phyloP scores from a whole-genome alignment of 768 basidiomycete genomes.

The Psilocybe tampanensis region DNA sequence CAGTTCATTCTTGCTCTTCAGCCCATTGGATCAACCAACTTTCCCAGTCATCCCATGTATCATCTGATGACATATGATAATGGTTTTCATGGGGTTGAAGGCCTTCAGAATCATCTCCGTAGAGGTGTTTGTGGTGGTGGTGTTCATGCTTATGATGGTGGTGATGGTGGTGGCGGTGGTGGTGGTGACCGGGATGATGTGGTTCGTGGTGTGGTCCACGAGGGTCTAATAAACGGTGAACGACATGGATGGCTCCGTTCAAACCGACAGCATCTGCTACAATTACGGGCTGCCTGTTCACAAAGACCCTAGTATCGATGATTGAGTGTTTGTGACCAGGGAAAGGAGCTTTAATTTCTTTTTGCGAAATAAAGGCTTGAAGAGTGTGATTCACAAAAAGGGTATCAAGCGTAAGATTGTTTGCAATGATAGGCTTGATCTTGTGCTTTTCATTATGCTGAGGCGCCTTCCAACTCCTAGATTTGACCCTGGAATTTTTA shows the following conservation, averaged over 20 bases:
- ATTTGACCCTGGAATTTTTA: not conserved
- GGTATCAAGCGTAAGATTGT: conserved; percentile 41
- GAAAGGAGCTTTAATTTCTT: conserved; percentile 40
- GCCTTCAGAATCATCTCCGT: not conserved
- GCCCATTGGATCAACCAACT: conserved; percentile 54
- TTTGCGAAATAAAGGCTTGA: conserved; percentile 49
- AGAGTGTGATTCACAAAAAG: conserved; percentile 46
- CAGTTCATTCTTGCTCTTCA: conserved; percentile 13
- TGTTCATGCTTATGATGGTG: conserved; percentile 8
- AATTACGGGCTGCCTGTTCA: conserved; percentile 39
- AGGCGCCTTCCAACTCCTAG: not conserved
- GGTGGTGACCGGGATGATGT: conserved; percentile 16
- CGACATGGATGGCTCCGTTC: conserved; percentile 61
- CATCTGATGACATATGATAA: conserved; percentile 1
- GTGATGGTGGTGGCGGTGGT: conserved; percentile 14
- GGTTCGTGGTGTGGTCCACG: conserved; percentile 17
- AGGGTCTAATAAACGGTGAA: conserved; percentile 45
- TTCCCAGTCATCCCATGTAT: conserved; percentile 45
- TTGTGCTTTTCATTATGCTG: conserved; percentile 4
- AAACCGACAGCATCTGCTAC: conserved; percentile 50
- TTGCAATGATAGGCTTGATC: conserved; percentile 32
- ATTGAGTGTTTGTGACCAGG: conserved; percentile 33
- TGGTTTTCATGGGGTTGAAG: not conserved
- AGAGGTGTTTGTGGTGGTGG: not conserved
- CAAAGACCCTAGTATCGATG: conserved; percentile 38